Evolutionary conservation across 139 green algal genomes (phyloP), one percentile per base, ranked within the genome.

Genomic region (Tetradesmus lagerheimii): DNA sequence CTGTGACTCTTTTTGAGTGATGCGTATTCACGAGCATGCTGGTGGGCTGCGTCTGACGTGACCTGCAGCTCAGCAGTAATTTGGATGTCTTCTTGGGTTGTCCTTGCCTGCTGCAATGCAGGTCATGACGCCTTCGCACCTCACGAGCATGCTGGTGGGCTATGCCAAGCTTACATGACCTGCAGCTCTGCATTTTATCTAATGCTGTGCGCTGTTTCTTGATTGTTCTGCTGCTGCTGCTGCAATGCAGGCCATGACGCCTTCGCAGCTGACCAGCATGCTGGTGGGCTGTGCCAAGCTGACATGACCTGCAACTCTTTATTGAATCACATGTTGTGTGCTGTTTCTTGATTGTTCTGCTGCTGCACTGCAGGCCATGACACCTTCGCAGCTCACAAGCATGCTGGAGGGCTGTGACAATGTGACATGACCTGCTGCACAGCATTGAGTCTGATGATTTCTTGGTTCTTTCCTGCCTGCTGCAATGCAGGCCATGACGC

Each of bases 231-330:
- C 25, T 23, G 62, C 12, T 15, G n/a, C 9, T 74, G 62, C 11
- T 34, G 23, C 15, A 4, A 6, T 77, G 20, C 81, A 87, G 81
- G 34, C 34, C 20, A 78, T 87, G 50, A 77, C n/a, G 16, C 9
- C 50, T 23, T 15, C 29, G 27, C 64, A 78, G 11, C 53, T 75
- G 29, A 45, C 45, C n/a, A 86, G 80, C 34, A 57, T 86, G n/a
- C 80, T 88, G 6, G 31, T 80, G 25, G 64, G 64, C 27, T 80
- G 37, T 41, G 38, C 64, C 62, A 88, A 88, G 37, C 84, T 89
- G 29, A 50, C 8, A 50, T 50, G 5, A 50, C 8, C 4, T 50
- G 43, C 43, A 50, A 50, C 43, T 14, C 8, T 8, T 50, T 4
- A 27, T 27, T 74, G 5, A 15, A 27, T 15, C 2, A 15, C 11